These are phyloP conservation scores for Haplosporangium sp. DNA, from an alignment of 371 early-diverging fungal species.

Conservation along the genomic window DNA sequence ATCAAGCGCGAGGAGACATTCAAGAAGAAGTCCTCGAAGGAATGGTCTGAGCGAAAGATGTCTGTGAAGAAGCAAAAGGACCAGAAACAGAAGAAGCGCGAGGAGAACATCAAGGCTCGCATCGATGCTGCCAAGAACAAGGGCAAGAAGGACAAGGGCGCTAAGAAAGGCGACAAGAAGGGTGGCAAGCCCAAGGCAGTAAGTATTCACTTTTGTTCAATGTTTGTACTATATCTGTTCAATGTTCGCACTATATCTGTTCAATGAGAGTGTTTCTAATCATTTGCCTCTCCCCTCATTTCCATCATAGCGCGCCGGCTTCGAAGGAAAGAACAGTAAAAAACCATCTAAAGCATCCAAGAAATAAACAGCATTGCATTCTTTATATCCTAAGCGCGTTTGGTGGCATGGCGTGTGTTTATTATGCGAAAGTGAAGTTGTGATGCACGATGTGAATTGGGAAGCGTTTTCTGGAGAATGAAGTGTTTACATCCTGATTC, in stretches of 20 bases:
- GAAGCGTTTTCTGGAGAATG: neutral
- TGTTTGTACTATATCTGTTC: neutral
- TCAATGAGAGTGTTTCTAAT: too few relatives aligned
- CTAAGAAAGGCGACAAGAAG: constrained; percentile 40
- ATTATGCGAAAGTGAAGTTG: neutral
- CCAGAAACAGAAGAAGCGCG: constrained; percentile 79
- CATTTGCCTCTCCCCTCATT: neutral
- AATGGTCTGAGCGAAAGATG: constrained; percentile 83
- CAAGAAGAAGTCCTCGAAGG: constrained; percentile 85
- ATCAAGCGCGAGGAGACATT: constrained; percentile 85
- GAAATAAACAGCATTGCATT: constrained; percentile 53
- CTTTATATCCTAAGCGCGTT: neutral
- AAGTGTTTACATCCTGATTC: constrained; percentile 25
- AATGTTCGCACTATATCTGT: too few relatives aligned
- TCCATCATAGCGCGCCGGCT: constrained; percentile 47
- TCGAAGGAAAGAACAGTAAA: constrained; percentile 52
- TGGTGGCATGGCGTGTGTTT: neutral
- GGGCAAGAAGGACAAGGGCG: constrained; percentile 64
- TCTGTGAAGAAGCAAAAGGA: constrained; percentile 72
- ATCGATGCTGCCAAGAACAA: constrained; percentile 81
- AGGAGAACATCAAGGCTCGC: constrained; percentile 80
- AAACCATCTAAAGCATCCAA: constrained; percentile 53
- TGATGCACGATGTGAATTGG: neutral
- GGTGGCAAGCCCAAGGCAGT: constrained; percentile 54
- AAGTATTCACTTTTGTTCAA: constrained; percentile 12